Conservation (phyloP, 75 land plant genomes). For the Selaginella tamariscina region DNA sequence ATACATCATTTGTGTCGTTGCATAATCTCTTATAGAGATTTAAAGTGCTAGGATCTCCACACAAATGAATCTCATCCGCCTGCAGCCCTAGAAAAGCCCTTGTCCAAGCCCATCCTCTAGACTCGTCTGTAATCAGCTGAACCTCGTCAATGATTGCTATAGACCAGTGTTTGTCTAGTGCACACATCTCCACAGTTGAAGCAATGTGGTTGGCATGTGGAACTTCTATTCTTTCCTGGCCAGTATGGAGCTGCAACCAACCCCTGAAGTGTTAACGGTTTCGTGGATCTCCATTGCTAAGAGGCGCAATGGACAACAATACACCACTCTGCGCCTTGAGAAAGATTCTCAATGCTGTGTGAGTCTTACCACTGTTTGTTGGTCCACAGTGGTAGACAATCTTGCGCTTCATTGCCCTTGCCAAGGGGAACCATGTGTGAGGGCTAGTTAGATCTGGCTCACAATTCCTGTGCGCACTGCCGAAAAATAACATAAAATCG, state of each 20-base stretch:
- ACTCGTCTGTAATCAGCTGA: constrained; percentile 74
- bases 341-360: constrained; percentile 69
- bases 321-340: constrained; percentile 72
- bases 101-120: constrained; percentile 5
- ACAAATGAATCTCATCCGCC: constrained; percentile 5
- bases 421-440: constrained; percentile 93
- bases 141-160: constrained; percentile 9
- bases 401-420: constrained; percentile 81
- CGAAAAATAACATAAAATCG: no score
- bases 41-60: constrained; percentile 10
- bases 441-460: constrained; percentile 87
- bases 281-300: constrained; percentile 98
- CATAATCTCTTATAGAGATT: neutral
- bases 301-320: constrained; percentile 88
- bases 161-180: neutral
- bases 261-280: constrained; percentile 64
- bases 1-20: neutral
- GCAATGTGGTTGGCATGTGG: neutral
- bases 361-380: constrained; percentile 96
- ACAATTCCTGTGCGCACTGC: no score
- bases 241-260: constrained; percentile 63
- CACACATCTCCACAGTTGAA: neutral
- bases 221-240: constrained; percentile 2
- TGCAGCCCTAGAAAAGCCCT: constrained; percentile 17
- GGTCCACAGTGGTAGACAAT: constrained; percentile 92